Evolutionary conservation across 2,329 filamentous ascomycete species (phyloP), one percentile per base, ranked within the genome.

Genomic region (Cryphonectria carpinicola): DNA sequence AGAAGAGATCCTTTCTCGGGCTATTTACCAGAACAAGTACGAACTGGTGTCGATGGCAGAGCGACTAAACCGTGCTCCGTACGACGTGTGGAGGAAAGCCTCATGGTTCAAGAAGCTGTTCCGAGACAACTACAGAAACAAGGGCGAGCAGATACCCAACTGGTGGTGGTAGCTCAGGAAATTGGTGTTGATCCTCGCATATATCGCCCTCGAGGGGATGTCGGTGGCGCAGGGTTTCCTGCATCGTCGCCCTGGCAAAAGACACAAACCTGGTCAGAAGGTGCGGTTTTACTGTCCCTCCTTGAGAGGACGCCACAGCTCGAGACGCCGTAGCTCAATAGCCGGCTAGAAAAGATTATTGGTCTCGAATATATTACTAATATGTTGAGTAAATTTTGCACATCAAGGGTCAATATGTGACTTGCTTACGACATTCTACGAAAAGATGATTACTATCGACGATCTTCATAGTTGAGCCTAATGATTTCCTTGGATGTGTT

Each of bases 41-140:
- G 64, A 73, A 54, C 28, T 60, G 28, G 46, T 19, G 37, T 60
- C 60, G 32, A 66, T 72, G 67, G 70, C 70, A n/a, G 35, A 43
- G 52, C 43, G 41, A 43, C 28, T 73, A 49, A 19, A 25, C 4
- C 65, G 72, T 7, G 43, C 65, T 22, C 17, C 41, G 11, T 22
- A 58, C 1, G 70, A 73, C 28, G 71, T 72, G 28, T 56, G 56
- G 22, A 64, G 37, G n/a, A 71, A 65, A 63, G 71, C 66, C 32
- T 52, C 46, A 10, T 41, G 32, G 17, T 41, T 71, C 37, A 71
- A 68, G 66, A 39, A 35, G 35, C 25, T 28, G 46, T 72, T 66
- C 28, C 32, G 71, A 52, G 41, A 39, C 5, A 41, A 58, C 25
- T 72, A 67, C 66, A 49, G 7, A 1, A 25, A 43, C 28, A 69